Evolutionary conservation across 192 early-diverging fungal species (phyloP).

Genomic region (Diversispora epigaea): DNA sequence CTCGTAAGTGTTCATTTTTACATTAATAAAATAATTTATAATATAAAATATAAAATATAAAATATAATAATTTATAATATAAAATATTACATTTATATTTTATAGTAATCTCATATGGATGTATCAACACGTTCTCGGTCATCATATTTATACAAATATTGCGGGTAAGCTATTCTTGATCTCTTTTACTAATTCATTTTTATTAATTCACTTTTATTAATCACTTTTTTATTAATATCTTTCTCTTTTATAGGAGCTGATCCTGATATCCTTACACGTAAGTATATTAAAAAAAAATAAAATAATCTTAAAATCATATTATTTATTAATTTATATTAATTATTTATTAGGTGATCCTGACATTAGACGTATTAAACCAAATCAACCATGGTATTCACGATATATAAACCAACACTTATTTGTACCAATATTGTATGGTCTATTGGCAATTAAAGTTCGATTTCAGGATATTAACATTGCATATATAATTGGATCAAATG

Average conservation of each 20-base stretch:
- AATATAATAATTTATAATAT: neutral
- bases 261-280: slow-evolving; percentile 50
- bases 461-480: slow-evolving; percentile 53
- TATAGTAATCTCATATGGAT: slow-evolving; percentile 48
- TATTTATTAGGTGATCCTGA: slow-evolving; percentile 40
- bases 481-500: slow-evolving; percentile 50
- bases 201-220: neutral
- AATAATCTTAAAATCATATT: neutral
- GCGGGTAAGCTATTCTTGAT: slow-evolving; percentile 31
- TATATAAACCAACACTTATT: slow-evolving; percentile 53
- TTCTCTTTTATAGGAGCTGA: slow-evolving; percentile 39
- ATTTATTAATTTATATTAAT: neutral
- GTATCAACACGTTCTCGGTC: slow-evolving; percentile 60
- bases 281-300: neutral
- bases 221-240: neutral
- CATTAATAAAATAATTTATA: neutral
- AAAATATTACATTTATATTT: neutral
- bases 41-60: neutral
- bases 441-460: slow-evolving; percentile 53
- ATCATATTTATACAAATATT: slow-evolving; percentile 62
- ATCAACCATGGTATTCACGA: slow-evolving; percentile 51
- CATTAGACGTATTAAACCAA: slow-evolving; percentile 54
- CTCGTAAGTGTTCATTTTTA: slow-evolving; percentile 30
- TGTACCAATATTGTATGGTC: slow-evolving; percentile 53
- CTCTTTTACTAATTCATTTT: neutral